These are phyloP conservation scores for Lasiodiplodia sp. DNA, from an alignment of 2,329 filamentous ascomycete species.

Conservation along the genomic window DNA sequence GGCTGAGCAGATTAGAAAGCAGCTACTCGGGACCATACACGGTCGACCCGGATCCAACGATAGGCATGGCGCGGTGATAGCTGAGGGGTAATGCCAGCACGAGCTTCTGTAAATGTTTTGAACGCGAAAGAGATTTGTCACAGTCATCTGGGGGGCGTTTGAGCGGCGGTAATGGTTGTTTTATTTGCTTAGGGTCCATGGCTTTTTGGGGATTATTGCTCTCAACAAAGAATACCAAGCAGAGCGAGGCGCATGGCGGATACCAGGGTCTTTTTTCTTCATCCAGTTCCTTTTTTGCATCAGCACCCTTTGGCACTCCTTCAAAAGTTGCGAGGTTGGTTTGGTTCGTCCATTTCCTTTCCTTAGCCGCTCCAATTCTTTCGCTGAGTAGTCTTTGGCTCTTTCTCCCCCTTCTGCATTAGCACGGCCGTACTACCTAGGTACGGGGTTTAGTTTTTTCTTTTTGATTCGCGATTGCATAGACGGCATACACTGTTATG, in stretches of 20 bases:
- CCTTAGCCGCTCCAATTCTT: constrained; percentile 13
- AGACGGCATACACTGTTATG: constrained; percentile 11
- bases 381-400: constrained; percentile 2
- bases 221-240: constrained; percentile 25
- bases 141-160: constrained; percentile 26
- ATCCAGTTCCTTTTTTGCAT: constrained; percentile 9
- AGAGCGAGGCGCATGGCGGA: constrained; percentile 23
- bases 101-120: constrained; percentile 26
- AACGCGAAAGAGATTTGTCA: constrained; percentile 29
- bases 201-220: constrained; percentile 24
- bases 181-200: constrained; percentile 6
- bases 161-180: constrained; percentile 20
- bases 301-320: constrained; percentile 9
- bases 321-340: constrained; percentile 20
- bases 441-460: constrained; percentile 27
- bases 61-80: constrained; percentile 22
- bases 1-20: constrained; percentile 85
- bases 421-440: constrained; percentile 10
- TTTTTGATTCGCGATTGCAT: constrained; percentile 5
- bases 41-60: background rate
- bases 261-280: constrained; percentile 22
- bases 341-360: background rate
- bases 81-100: constrained; percentile 28
- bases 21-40: constrained; percentile 32
- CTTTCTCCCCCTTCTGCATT: constrained; percentile 4